phyloP scores from a whole-genome alignment of 371 early-diverging fungal genomes.

The Choanephora cucurbitarum region DNA sequence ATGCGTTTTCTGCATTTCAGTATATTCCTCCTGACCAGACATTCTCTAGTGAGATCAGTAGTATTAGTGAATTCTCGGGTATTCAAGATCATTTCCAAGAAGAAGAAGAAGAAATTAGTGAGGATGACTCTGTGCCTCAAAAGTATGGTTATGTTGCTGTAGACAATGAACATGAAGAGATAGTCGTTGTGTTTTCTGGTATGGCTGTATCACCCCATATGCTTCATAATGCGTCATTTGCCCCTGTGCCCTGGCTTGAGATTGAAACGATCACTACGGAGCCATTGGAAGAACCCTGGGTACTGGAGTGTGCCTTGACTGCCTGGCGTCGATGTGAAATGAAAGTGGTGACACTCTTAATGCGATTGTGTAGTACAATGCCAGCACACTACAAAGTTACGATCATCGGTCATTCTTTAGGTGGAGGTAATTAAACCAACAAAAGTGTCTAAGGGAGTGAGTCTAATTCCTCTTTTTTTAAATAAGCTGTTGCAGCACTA shows the following conservation, averaged over 20 bases:
- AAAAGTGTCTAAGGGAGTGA: too few species aligned
- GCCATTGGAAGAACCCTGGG: conserved; percentile 24
- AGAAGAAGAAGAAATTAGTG: conserved; percentile 3
- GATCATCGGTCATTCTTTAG: conserved; percentile 38
- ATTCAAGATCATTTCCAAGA: conserved; percentile 8
- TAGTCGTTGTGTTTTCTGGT: conserved; percentile 42
- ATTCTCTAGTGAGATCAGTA: conserved; percentile 10
- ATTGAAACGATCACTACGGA: conserved; percentile 10
- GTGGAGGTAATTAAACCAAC: conserved; percentile 50
- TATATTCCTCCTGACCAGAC: conserved; percentile 26
- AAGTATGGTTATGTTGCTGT: conserved; percentile 38
- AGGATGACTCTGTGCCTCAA: conserved; percentile 10
- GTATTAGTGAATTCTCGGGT: conserved; percentile 15
- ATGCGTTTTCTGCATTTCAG: conserved; percentile 27
- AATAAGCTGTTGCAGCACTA: conserved; percentile 41
- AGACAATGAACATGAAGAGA: conserved; percentile 37
- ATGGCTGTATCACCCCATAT: conserved; percentile 20
- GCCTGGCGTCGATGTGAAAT: conserved; percentile 45
- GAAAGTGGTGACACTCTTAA: conserved; percentile 39
- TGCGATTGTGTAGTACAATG: conserved; percentile 34
- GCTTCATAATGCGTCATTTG: conserved; percentile 33
- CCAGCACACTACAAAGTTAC: conserved; percentile 40
- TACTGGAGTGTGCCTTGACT: conserved; percentile 37
- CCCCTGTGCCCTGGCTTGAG: conserved; percentile 38
- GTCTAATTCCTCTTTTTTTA: too few species aligned